These are phyloP conservation scores for Alternaria ventricosa DNA, from an alignment of 2,329 filamentous ascomycete species.

Conservation along the genomic window DNA sequence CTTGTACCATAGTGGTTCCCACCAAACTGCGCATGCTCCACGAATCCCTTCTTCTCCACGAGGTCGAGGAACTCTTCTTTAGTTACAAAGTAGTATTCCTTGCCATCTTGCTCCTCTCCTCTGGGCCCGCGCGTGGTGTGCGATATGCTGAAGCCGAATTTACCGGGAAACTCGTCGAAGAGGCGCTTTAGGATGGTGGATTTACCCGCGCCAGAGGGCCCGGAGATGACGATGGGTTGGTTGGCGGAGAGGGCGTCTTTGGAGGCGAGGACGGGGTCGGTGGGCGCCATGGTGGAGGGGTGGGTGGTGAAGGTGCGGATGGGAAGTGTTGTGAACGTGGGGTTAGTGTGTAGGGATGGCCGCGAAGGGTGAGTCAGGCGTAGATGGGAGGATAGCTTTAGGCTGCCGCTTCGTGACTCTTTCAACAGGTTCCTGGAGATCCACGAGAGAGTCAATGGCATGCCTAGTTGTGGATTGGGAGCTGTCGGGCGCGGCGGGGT, in stretches of 20 bases:
- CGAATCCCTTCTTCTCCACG: constrained; percentile 70
- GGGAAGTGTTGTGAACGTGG: background rate
- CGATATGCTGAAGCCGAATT: constrained; percentile 67
- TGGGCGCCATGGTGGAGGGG: constrained; percentile 33
- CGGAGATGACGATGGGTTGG: constrained; percentile 75
- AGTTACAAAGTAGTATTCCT: constrained; percentile 77
- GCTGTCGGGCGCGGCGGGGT: constrained; percentile 20
- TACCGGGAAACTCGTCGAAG: constrained; percentile 69
- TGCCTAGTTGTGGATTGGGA: constrained; percentile 12
- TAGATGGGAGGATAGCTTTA: constrained; percentile 1
- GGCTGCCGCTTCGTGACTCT: constrained; percentile 7
- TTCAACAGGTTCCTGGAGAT: constrained; percentile 13
- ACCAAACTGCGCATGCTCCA: constrained; percentile 87
- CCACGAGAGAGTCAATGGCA: constrained; percentile 35
- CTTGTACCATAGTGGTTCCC: constrained; percentile 88
- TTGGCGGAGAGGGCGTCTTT: constrained; percentile 27
- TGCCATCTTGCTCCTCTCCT: constrained; percentile 74
- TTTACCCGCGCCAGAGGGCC: constrained; percentile 81
- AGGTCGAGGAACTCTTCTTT: constrained; percentile 59
- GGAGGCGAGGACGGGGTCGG: constrained; percentile 20
- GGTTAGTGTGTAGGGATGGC: constrained; percentile 5
- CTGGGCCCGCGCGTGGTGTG: constrained; percentile 85
- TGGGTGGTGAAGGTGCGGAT: constrained; percentile 13
- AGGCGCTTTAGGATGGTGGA: constrained; percentile 78
- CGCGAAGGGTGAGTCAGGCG: constrained; percentile 2